Evolutionary conservation across 2,329 filamentous ascomycete genomes (phyloP).

Genomic region (Xylaria sp.): DNA sequence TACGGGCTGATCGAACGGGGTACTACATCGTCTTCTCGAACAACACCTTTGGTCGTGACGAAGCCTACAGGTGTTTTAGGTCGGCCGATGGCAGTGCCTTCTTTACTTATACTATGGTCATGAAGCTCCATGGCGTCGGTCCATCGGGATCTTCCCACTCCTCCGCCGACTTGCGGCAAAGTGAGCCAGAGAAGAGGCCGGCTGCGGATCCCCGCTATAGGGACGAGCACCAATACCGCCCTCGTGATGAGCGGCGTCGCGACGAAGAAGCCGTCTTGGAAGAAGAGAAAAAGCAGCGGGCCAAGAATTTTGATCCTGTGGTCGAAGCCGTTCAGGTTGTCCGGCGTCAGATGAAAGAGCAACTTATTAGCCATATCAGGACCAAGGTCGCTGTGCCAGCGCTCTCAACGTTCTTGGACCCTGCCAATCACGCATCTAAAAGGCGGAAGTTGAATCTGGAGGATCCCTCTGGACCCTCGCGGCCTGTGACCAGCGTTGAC

Average conservation of each 20-base stretch:
- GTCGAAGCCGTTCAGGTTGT: slow-evolving; percentile 79
- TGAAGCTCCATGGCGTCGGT: slow-evolving; percentile 69
- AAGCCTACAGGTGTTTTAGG: slow-evolving; percentile 79
- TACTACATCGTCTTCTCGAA: slow-evolving; percentile 93
- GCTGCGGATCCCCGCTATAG: slow-evolving; percentile 55
- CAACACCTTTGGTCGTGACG: slow-evolving; percentile 72
- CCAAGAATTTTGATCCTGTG: slow-evolving; percentile 88
- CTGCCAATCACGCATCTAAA: slow-evolving; percentile 77
- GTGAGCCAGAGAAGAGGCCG: slow-evolving; percentile 33
- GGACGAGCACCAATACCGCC: slow-evolving; percentile 66
- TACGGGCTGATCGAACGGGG: slow-evolving; percentile 81
- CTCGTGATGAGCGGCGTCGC: slow-evolving; percentile 69
- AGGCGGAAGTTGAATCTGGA: slow-evolving; percentile 70
- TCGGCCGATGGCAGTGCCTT: slow-evolving; percentile 79
- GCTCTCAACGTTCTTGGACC: slow-evolving; percentile 81
- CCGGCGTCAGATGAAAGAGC: slow-evolving; percentile 79
- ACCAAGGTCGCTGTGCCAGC: slow-evolving; percentile 81
- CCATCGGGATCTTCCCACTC: slow-evolving; percentile 36
- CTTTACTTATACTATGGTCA: slow-evolving; percentile 89
- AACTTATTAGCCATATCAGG: slow-evolving; percentile 86
- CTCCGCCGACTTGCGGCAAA: slow-evolving; percentile 27
- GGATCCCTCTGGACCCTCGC: slow-evolving; percentile 40
- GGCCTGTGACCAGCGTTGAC: slow-evolving; percentile 58
- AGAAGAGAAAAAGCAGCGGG: slow-evolving; percentile 85
- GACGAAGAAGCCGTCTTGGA: slow-evolving; percentile 84